These are phyloP conservation scores for Dipodascus albidus DNA, from an alignment of 805 yeast species.

Conservation along the genomic window DNA sequence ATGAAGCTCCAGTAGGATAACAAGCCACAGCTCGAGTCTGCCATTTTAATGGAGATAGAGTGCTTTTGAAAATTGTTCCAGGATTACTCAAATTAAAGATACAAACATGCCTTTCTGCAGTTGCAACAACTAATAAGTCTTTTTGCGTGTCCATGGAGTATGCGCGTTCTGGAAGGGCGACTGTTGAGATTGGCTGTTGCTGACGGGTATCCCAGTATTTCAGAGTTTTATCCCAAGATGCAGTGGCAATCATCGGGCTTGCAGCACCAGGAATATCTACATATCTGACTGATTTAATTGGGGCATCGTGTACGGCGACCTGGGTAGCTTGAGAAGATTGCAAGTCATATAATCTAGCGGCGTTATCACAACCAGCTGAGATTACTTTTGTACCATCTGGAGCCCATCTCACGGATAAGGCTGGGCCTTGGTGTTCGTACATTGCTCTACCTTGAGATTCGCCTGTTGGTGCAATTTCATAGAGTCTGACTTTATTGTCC, in stretches of 20 bases:
- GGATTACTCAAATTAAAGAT: constrained; percentile 72
- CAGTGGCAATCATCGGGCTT: constrained; percentile 69
- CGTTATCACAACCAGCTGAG: constrained; percentile 86
- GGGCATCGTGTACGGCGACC: constrained; percentile 74
- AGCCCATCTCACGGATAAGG: constrained; percentile 71
- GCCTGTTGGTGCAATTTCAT: constrained; percentile 71
- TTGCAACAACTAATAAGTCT: constrained; percentile 79
- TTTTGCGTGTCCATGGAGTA: constrained; percentile 79
- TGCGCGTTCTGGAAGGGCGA: constrained; percentile 80
- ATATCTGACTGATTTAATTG: constrained; percentile 62
- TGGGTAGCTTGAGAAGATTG: constrained; percentile 73
- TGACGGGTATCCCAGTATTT: constrained; percentile 92
- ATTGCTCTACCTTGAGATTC: constrained; percentile 79
- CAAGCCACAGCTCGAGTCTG: constrained; percentile 79
- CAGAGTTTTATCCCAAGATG: constrained; percentile 94
- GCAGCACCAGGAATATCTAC: constrained; percentile 80
- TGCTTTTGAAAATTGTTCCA: constrained; percentile 61
- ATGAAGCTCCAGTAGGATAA: constrained; percentile 87
- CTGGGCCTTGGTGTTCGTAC: constrained; percentile 85
- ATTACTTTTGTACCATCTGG: constrained; percentile 78
- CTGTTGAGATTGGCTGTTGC: constrained; percentile 62
- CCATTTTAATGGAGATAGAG: constrained; percentile 72
- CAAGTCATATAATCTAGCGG: constrained; percentile 72
- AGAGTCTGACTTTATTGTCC: constrained; percentile 91
- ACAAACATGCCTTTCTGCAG: constrained; percentile 78